Evolutionary conservation across 2,329 filamentous ascomycete species (phyloP), one percentile per base, ranked within the genome.

Genomic region (Corynespora cassiicola): DNA sequence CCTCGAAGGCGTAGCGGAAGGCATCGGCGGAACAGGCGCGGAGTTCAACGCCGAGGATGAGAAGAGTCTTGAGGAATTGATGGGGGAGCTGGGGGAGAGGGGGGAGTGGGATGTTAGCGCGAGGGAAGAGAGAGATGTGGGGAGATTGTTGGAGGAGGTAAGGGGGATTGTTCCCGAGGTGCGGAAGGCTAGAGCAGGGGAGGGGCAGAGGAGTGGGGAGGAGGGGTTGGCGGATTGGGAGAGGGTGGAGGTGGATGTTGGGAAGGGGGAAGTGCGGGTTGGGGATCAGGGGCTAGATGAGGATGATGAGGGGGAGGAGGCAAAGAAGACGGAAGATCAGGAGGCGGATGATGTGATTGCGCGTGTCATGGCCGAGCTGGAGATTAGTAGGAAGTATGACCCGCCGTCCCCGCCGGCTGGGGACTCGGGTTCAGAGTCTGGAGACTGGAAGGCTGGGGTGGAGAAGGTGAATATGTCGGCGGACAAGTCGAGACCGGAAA

Each of bases 261-360:
- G 49, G 24, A 52, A 29, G 34, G 60, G 46, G 10, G 50, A 31
- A 16, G 54, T 54, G 9, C 49, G 24, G n/a, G 38, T 44, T 4
- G 42, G 42, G 35, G 30, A 38, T 15, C 51, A 58, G 16, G 49
- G 54, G 10, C 23, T 50, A 22, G 25, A 40, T 18, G 36, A 30
- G 7, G 43, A 47, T n/a, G 47, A 52, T 14, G 48, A 51, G 9
- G 35, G 27, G 18, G 43, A 35, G 6, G 35, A 47, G 19, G 57
- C 58, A 35, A 61, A 56, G 40, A 49, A 35, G 43, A 65, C 46
- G 1, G 62, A 70, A 27, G 61, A 66, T 5, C 52, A 66, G 23
- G 72, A 73, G 32, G 72, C 73, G 8, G 69, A 75, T 23, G 73
- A 75, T 14, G 68, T 75, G 14, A 72, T 77, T 23, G 65, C 72